Evolutionary conservation across 164 flowering plant genomes (phyloP).

Genomic region (Buxus sempervirens): DNA sequence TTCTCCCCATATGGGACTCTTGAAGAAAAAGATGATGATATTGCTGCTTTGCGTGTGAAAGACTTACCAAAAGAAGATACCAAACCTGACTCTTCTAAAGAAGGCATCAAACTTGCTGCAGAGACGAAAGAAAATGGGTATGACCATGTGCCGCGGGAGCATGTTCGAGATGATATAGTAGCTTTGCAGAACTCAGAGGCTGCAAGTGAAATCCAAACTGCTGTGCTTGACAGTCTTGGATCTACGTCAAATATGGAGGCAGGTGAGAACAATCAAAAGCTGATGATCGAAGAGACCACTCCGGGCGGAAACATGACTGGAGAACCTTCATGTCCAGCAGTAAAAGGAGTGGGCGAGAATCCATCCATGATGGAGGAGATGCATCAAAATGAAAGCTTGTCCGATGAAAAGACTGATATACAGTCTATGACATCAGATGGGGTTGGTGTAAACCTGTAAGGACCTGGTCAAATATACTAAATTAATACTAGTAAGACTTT

Average conservation of each 20-base stretch:
- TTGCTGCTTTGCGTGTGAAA: constrained; percentile 1
- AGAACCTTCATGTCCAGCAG: constrained; percentile 1
- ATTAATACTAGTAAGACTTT: no score
- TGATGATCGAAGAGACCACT: neutral
- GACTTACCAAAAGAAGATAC: no score
- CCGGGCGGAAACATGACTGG: constrained; percentile 6
- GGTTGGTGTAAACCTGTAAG: neutral
- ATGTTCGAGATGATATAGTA: constrained; percentile 14
- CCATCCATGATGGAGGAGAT: neutral
- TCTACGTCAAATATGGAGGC: constrained; percentile 11
- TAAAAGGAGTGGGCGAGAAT: neutral
- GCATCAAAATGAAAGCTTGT: neutral
- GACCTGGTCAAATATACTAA: no score
- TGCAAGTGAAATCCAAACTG: constrained; percentile 6
- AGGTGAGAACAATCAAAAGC: constrained; percentile 10
- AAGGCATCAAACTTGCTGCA: constrained; percentile 15
- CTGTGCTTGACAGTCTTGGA: constrained; percentile 8
- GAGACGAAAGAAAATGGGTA: constrained; percentile 14
- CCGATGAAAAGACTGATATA: neutral
- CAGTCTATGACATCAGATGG: neutral
- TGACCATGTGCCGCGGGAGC: neutral
- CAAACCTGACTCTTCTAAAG: constrained; percentile 11
- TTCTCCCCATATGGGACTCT: constrained; percentile 3
- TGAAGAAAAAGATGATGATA: constrained; percentile 14
- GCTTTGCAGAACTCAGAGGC: constrained; percentile 13